These are phyloP conservation scores for Pichia heedii DNA, from an alignment of 805 yeast species.

Conservation along the genomic window DNA sequence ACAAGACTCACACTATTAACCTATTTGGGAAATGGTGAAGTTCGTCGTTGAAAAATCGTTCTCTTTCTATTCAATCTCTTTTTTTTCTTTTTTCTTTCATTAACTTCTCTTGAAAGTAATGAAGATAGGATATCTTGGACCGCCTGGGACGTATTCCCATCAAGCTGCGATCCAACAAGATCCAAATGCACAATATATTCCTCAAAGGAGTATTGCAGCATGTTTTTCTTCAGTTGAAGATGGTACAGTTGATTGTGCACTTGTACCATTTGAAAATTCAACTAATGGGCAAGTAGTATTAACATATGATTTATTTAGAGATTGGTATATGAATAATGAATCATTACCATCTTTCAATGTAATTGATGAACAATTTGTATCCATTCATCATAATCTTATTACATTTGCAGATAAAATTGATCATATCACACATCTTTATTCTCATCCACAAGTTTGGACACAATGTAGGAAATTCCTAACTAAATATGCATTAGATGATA, in stretches of 20 bases:
- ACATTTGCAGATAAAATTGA: slow-evolving; percentile 35
- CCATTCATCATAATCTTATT: slow-evolving; percentile 71
- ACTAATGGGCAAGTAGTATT: slow-evolving; percentile 89
- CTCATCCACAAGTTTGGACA: slow-evolving; percentile 99
- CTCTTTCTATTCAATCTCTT: too few relatives aligned
- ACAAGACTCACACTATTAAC: too few relatives aligned
- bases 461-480: slow-evolving; percentile 60
- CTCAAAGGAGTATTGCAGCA: slow-evolving; percentile 40
- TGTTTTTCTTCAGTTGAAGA: slow-evolving; percentile 52
- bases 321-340: slow-evolving; percentile 37
- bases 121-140: slow-evolving; percentile 75
- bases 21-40: too few relatives aligned
- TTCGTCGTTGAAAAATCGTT: too few relatives aligned
- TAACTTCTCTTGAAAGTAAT: background rate
- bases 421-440: slow-evolving; percentile 52
- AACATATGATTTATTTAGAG: slow-evolving; percentile 75
- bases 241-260: slow-evolving; percentile 50
- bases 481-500: slow-evolving; percentile 23
- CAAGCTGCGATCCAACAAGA: slow-evolving; percentile 50
- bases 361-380: slow-evolving; percentile 72
- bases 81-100: too few relatives aligned
- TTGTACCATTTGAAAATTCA: slow-evolving; percentile 89
- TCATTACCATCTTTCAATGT: slow-evolving; percentile 37
- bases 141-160: slow-evolving; percentile 88
- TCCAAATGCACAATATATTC: slow-evolving; percentile 19